Evolutionary conservation across 2,329 filamentous ascomycete genomes (phyloP), one percentile per base, ranked within the genome.

Genomic region (Talaromyces sp.): DNA sequence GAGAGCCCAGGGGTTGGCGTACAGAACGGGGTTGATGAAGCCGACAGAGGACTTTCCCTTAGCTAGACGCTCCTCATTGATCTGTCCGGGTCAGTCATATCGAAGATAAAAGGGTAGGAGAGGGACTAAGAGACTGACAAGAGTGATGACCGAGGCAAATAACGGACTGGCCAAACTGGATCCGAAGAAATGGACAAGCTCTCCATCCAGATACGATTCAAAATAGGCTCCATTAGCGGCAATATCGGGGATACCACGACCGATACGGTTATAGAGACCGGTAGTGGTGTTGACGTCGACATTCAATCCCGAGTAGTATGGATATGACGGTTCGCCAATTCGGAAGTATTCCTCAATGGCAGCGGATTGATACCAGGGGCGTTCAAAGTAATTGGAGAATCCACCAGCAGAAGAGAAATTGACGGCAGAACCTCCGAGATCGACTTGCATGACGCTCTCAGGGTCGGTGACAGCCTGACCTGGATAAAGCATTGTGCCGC

Each of bases 61-160:
- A 0, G 79, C 73, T 16, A 88, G 72, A 37, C 84, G 77, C 0
- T 83, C 84, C 67, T 88, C 86, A 67, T 90, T 89, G 63, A 89
- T 75, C 8, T 89, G 16, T 5, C 6, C 12, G 33, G 48, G 35
- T 52, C 39, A 57, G 54, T 21, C 9, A n/a, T 56, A 18, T 7
- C 18, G 14, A 7, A 16, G 1, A 3, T 23, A 46, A 9, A n/a
- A 14, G 48, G 23, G 23, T 35, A 35, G 42, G 40, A 16, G 50
- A 18, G 44, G 18, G 16, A 28, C 40, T n/a, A 16, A 28, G 28
- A 1, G 6, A 68, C 69, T 58, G 66, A 72, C 71, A 66, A 74
- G 54, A 28, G 67, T 71, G 8, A 74, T 58, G 16, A 74, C 69
- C 2, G 71, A 71, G 2, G 71, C 72, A 57, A 72, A 71, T 58